Conservation (phyloP, 176 grass and related monocot species). For the Oryza meyeriana region DNA sequence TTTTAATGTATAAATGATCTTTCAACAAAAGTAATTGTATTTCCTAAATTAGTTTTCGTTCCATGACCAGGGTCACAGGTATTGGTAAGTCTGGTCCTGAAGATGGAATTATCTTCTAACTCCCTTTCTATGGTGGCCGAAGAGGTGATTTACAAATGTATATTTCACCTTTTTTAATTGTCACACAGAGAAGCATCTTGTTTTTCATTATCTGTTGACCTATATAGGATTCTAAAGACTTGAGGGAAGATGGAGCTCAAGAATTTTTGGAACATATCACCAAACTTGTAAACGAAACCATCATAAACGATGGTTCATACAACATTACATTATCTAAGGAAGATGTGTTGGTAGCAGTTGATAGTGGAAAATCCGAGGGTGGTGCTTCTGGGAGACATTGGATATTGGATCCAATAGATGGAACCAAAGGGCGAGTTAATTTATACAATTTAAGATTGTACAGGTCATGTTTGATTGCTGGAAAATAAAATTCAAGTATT, state of each 20-base stretch:
- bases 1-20: background rate
- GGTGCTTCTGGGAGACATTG: conserved; percentile 75
- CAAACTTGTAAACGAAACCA: conserved; percentile 74
- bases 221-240: conserved; percentile 75
- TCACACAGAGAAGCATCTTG: background rate
- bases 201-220: background rate
- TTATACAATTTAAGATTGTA: too few relatives aligned
- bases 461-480: background rate
- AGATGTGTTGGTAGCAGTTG: conserved; percentile 78
- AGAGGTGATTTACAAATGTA: conserved; percentile 52
- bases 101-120: conserved; percentile 59
- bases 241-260: conserved; percentile 66
- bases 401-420: conserved; percentile 98
- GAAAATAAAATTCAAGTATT: too few relatives aligned
- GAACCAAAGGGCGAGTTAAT: conserved; percentile 80
- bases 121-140: conserved; percentile 88
- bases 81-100: conserved; percentile 74
- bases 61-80: conserved; percentile 66
- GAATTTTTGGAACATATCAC: conserved; percentile 74
- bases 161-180: background rate
- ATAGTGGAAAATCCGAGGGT: conserved; percentile 80
- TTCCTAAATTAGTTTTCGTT: background rate
- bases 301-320: conserved; percentile 52
- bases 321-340: conserved; percentile 73
- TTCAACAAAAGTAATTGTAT: background rate